Evolutionary conservation across 306 rosid species (phyloP).

Genomic region (Amphicarpaea edgeworthii): DNA sequence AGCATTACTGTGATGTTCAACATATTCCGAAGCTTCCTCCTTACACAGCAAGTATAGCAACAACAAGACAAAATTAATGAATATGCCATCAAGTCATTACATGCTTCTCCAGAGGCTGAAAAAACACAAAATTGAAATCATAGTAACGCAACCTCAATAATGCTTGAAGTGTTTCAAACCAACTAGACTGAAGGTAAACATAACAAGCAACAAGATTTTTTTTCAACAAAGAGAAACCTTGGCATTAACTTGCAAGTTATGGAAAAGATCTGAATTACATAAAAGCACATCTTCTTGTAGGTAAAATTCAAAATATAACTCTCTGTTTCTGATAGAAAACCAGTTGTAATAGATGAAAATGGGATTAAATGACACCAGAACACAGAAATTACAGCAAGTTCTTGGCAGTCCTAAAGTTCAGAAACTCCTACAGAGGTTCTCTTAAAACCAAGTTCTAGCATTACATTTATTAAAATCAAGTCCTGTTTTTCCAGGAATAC

Average conservation of each 20-base stretch:
- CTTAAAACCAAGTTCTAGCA: not conserved
- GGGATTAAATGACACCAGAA: not conserved
- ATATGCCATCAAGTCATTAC: slow-evolving; percentile 96
- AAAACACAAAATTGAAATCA: slow-evolving; percentile 39
- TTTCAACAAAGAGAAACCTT: not conserved
- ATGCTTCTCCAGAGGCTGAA: slow-evolving; percentile 87
- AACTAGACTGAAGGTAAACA: slow-evolving; percentile 14
- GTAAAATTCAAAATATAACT: slow-evolving; percentile 31
- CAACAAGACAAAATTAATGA: slow-evolving; percentile 88
- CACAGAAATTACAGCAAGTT: not conserved
- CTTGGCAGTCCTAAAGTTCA: not conserved
- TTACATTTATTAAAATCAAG: not conserved
- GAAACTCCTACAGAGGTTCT: not conserved
- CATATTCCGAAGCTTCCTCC: slow-evolving; percentile 93
- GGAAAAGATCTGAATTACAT: slow-evolving; percentile 10
- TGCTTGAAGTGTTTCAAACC: slow-evolving; percentile 25
- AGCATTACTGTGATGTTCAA: slow-evolving; percentile 83
- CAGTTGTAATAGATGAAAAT: not conserved
- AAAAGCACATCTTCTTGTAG: slow-evolving; percentile 33
- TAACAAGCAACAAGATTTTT: not conserved
- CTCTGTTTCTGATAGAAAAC: slow-evolving; percentile 3
- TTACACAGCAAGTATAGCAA: slow-evolving; percentile 91
- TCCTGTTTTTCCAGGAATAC: not conserved
- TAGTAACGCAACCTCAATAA: slow-evolving; percentile 22
- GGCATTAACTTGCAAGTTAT: slow-evolving; percentile 4